Evolutionary conservation across 108 stramenopile genomes (phyloP), one percentile per base, ranked within the genome.

Genomic region (Mayamaea pseudoterrestris): DNA sequence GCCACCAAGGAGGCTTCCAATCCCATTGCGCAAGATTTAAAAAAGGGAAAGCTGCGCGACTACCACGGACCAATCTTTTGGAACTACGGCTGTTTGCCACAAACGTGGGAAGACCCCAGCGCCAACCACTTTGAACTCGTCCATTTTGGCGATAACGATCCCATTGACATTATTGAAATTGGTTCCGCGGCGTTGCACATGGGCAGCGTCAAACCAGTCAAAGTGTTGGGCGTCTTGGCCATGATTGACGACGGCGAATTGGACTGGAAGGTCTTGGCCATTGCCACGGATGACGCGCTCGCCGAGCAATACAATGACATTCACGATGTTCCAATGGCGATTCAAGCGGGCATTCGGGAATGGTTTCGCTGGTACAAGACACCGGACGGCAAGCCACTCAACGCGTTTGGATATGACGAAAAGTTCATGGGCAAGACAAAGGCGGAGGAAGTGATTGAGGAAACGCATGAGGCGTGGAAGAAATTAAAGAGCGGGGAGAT

Each of bases 281-380:
- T 99, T 53, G 74, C 83, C 45, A 65, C 63, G 6, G 83, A 88
- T 26, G 98, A 99, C 75, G 93, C 96, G 21, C 68, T 99, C 52
- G 97, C 97, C 41, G 48, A 61, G 21, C 67, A 96, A 60, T 92
- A 98, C 70, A 90, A 95, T 61, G 95, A 94, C 47, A 91, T 98
- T 45, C 73, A 68, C 30, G 98, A 99, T 78, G 94, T 99, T 5
- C 90, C 90, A 2, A 90, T 84, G 39, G 68, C 85, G 37, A 69
- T 93, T 55, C 80, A 93, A 68, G 90, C 78, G 27, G 97, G 97
- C 40, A 89, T 94, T 50, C 73, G 95, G 30, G 95, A 95, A 66
- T 98, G 98, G 98, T 97, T 98, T 88, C 85, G 94, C 47, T 97
- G 95, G 96, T 99, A 99, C 87, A 99, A 99, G 85, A 97, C 96